These are phyloP conservation scores for Maudiozyma barnettii DNA, from an alignment of 805 yeast species.

Conservation along the genomic window DNA sequence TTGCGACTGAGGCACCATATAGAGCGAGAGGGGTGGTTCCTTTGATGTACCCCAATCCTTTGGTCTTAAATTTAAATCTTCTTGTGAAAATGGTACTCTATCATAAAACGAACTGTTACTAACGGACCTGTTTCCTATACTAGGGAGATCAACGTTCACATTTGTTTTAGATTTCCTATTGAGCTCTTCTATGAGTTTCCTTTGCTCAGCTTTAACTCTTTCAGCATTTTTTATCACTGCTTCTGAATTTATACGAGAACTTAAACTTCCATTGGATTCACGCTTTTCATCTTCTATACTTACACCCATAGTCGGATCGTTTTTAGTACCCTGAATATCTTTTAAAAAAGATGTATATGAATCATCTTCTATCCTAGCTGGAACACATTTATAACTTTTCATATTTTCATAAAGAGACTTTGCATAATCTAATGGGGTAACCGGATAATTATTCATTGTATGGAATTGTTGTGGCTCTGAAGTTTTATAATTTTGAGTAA, in stretches of 20 bases:
- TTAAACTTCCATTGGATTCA: not conserved
- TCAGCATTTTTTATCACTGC: constrained; percentile 3
- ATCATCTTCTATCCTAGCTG: constrained; percentile 18
- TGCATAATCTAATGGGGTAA: constrained; percentile 25
- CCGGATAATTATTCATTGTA: constrained; percentile 6
- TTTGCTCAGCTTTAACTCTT: constrained; percentile 15
- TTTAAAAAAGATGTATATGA: constrained; percentile 1
- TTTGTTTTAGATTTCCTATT: constrained; percentile 4
- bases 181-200: constrained; percentile 17
- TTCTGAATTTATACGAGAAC: not conserved
- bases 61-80: not conserved
- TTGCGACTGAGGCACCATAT: not conserved
- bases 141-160: not conserved
- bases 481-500: not conserved
- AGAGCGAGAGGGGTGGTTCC: not conserved
- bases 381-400: constrained; percentile 23
- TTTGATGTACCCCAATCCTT: not conserved
- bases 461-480: constrained; percentile 2
- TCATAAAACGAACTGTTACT: not conserved
- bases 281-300: not conserved
- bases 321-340: not conserved
- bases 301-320: not conserved
- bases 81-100: not conserved
- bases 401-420: constrained; percentile 23
- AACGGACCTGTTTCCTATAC: not conserved